Evolutionary conservation across 352 stramenopile species (phyloP).

Genomic region (Globisporangium heterothallicum): DNA sequence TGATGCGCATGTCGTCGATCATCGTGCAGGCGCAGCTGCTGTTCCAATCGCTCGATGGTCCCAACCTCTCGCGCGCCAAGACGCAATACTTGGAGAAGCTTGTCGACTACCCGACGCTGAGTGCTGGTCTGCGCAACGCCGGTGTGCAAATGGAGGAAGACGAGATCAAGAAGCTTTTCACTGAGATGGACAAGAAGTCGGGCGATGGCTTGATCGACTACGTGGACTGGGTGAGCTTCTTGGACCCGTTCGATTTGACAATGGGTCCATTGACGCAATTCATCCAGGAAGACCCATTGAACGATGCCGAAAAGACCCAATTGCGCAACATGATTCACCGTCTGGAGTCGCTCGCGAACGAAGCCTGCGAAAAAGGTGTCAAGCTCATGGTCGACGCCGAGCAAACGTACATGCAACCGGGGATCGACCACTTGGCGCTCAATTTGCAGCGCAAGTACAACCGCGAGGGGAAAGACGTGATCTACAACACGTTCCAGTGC

Average conservation of each 20-base stretch:
- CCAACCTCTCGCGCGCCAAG: constrained; percentile 80
- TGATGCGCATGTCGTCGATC: constrained; percentile 93
- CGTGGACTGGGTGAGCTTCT: constrained; percentile 92
- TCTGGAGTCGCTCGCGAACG: constrained; percentile 67
- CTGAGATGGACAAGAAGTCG: constrained; percentile 53
- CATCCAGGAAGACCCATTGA: constrained; percentile 74
- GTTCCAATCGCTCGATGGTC: constrained; percentile 89
- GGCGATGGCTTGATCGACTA: constrained; percentile 89
- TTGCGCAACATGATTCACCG: constrained; percentile 89
- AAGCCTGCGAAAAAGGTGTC: constrained; percentile 64
- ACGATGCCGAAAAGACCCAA: constrained; percentile 84
- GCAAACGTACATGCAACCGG: constrained; percentile 96
- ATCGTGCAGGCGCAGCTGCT: constrained; percentile 90
- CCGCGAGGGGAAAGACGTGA: constrained; percentile 70
- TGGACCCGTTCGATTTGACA: constrained; percentile 89
- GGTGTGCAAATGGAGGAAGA: constrained; percentile 58
- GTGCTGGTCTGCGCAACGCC: constrained; percentile 60
- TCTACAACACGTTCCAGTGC: constrained; percentile 99
- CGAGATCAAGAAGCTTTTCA: constrained; percentile 61
- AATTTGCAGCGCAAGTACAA: constrained; percentile 91
- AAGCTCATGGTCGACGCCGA: constrained; percentile 98
- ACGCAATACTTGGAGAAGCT: constrained; percentile 71
- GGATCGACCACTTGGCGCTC: constrained; percentile 93
- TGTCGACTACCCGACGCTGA: constrained; percentile 76
- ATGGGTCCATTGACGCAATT: constrained; percentile 87